Percentiles rank a stretch among this genome's conserved stretches.
Conservation (phyloP, 169 alveolate genomes). For the Hepatocystis sp. region DNA sequence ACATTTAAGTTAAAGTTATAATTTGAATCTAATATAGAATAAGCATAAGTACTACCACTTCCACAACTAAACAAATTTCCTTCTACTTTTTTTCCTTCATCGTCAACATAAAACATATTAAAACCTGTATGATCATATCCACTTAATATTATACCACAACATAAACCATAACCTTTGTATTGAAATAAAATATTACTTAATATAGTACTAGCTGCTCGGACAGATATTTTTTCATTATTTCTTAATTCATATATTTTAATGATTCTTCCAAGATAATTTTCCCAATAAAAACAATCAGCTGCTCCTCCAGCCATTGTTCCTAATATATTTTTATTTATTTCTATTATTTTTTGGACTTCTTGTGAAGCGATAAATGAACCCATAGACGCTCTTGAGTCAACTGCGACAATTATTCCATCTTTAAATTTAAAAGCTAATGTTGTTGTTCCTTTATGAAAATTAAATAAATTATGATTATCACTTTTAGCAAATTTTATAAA, state of each 20-base stretch:
- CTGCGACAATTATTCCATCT: slow-evolving; percentile 99
- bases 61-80: slow-evolving; percentile 96
- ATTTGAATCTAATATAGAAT: slow-evolving; percentile 97
- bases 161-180: slow-evolving; percentile 98
- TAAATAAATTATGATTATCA: slow-evolving; percentile 48
- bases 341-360: slow-evolving; percentile 96
- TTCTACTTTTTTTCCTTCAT: slow-evolving; percentile 95
- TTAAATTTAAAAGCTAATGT: slow-evolving; percentile 94
- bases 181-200: slow-evolving; percentile 94
- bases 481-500: slow-evolving; percentile 66
- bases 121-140: slow-evolving; percentile 94
- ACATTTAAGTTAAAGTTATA: slow-evolving; percentile 95
- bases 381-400: slow-evolving; percentile 99
- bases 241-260: slow-evolving; percentile 94
- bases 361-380: slow-evolving; percentile 97
- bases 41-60: slow-evolving; percentile 98
- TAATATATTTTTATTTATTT: slow-evolving; percentile 96
- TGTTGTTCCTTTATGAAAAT: slow-evolving; percentile 96
- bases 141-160: slow-evolving; percentile 97
- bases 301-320: slow-evolving; percentile 99
- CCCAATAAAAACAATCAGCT: slow-evolving; percentile 99
- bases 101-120: slow-evolving; percentile 93
- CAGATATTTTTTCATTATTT: slow-evolving; percentile 95
- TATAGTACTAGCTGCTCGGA: slow-evolving; percentile 98
- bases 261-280: slow-evolving; percentile 93